Conservation (phyloP, 2,329 filamentous ascomycete species). For the Pseudocercospora musae region DNA sequence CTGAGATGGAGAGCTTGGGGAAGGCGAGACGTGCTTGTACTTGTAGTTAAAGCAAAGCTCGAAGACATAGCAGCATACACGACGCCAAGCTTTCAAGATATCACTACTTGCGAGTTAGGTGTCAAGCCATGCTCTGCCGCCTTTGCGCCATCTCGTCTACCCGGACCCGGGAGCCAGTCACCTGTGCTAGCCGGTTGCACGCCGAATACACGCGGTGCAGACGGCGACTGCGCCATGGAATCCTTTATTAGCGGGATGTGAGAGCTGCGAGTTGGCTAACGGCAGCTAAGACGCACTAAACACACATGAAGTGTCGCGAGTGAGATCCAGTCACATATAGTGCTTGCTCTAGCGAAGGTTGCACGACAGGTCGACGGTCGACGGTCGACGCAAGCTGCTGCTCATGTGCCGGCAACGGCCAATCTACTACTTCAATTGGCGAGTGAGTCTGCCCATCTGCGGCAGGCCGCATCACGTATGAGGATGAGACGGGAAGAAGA, state of each 20-base stretch:
- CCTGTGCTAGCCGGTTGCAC: conserved; percentile 4
- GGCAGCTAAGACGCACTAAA: conserved; percentile 5
- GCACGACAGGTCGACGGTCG: conserved; percentile 12
- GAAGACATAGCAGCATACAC: conserved; percentile 7
- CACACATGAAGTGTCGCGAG: conserved; percentile 6
- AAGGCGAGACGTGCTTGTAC: conserved; percentile 14
- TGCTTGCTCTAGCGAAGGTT: conserved; percentile 12
- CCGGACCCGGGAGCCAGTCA: conserved; percentile 11
- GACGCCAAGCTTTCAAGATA: background rate
- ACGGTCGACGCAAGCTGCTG: too few relatives aligned
- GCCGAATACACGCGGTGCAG: conserved; percentile 12
- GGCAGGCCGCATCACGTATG: background rate
- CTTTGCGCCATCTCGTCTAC: background rate
- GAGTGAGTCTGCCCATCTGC: background rate
- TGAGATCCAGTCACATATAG: conserved; percentile 14
- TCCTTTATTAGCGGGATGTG: conserved; percentile 7
- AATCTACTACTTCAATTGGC: background rate
- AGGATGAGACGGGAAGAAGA: background rate
- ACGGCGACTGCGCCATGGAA: conserved; percentile 9
- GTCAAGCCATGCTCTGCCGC: background rate
- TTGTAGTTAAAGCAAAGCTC: conserved; percentile 10
- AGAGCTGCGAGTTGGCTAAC: background rate
- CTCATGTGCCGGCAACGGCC: too few relatives aligned
- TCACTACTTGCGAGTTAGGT: background rate
- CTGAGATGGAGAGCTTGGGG: background rate